These are phyloP conservation scores for Gryganskiella cystojenkinii DNA, from an alignment of 192 early-diverging fungal species.

Conservation along the genomic window DNA sequence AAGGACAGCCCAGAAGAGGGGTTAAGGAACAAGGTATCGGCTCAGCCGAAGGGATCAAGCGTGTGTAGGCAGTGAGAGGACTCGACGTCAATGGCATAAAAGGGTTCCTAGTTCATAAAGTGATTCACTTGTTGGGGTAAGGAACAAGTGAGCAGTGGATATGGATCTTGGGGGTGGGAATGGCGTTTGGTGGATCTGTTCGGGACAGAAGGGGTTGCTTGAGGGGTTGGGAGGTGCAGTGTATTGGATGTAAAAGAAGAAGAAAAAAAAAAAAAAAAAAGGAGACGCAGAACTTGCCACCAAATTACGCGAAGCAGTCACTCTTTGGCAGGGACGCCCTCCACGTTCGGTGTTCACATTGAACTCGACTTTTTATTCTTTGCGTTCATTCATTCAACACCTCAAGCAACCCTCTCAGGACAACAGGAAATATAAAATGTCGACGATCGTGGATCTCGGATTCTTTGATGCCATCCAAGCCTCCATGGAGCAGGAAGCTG, in stretches of 20 bases:
- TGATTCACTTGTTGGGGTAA: not conserved
- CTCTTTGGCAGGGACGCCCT: too few relatives aligned
- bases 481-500: constrained; percentile 45
- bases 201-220: not conserved
- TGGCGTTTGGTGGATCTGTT: not conserved
- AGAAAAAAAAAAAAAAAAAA: not conserved
- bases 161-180: not conserved
- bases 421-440: constrained; percentile 10
- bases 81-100: constrained; percentile 9
- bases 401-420: too few relatives aligned
- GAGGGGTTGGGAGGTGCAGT: constrained; percentile 4
- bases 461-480: constrained; percentile 52
- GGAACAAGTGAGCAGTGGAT: not conserved
- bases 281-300: not conserved
- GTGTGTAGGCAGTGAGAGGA: not conserved
- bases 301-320: too few relatives aligned
- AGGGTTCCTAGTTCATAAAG: not conserved
- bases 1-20: not conserved
- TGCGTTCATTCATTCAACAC: too few relatives aligned
- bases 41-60: not conserved
- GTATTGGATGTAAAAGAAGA: not conserved
- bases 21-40: not conserved
- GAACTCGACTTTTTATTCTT: too few relatives aligned
- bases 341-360: too few relatives aligned
- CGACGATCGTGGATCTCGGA: constrained; percentile 41